Percentiles rank a stretch among this genome's conserved stretches.
phyloP scores from a whole-genome alignment of 2,329 filamentous ascomycete genomes.

The Tolypocladium endophyticum region DNA sequence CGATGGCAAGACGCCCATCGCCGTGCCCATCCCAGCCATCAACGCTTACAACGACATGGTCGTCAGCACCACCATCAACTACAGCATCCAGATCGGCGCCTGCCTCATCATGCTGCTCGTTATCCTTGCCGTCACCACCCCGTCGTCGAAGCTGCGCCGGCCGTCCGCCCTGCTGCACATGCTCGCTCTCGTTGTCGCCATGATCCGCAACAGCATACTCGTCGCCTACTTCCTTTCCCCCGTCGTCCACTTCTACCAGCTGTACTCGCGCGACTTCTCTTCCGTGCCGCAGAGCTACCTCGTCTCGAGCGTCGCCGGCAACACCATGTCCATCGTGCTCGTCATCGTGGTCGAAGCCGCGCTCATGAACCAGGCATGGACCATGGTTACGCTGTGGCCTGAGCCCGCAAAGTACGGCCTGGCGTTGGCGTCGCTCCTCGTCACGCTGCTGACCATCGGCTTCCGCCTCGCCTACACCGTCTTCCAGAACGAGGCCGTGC shows the following conservation, averaged over 20 bases:
- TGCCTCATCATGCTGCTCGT: conserved; percentile 54
- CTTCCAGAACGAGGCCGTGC: conserved; percentile 22
- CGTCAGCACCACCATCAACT: conserved; percentile 44
- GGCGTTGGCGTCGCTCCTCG: conserved; percentile 18
- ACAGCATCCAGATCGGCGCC: conserved; percentile 60
- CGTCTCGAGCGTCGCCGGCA: conserved; percentile 25
- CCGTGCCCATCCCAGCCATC: conserved; percentile 20
- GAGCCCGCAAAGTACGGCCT: conserved; percentile 19
- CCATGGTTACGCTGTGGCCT: conserved; percentile 40
- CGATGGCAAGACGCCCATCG: conserved; percentile 19
- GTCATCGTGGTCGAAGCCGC: conserved; percentile 33
- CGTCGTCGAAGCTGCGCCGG: conserved; percentile 51
- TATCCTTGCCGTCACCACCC: conserved; percentile 53
- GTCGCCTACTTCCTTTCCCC: conserved; percentile 49
- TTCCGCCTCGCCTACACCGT: conserved; percentile 23
- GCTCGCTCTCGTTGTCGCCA: conserved; percentile 47
- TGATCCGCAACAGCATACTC: conserved; percentile 47
- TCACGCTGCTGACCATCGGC: conserved; percentile 21
- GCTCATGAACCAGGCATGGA: conserved; percentile 42
- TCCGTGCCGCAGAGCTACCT: conserved; percentile 30
- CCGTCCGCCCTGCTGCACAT: conserved; percentile 57
- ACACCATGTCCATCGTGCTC: conserved; percentile 31
- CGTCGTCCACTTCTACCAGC: conserved; percentile 51
- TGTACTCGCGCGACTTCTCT: conserved; percentile 43
- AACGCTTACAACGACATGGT: conserved; percentile 20